Evolutionary conservation across 169 alveolate species (phyloP).

Genomic region (Amoebophrya sp.): DNA sequence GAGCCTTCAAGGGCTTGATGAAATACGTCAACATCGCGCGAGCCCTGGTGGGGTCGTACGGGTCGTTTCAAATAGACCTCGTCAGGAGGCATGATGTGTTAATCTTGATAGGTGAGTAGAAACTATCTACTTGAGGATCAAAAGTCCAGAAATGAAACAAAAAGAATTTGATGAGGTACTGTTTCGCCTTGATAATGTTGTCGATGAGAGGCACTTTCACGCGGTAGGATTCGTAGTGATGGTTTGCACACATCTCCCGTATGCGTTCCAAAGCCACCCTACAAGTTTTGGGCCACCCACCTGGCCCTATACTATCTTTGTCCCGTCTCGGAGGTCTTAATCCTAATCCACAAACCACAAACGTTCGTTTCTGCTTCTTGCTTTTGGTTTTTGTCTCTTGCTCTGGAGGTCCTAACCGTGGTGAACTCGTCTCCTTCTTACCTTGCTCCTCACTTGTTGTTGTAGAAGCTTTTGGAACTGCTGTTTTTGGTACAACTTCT

Average conservation of each 20-base stretch:
- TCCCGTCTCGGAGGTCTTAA: not conserved
- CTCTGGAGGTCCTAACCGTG: too few relatives aligned
- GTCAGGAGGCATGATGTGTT: too few relatives aligned
- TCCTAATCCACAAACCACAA: not conserved
- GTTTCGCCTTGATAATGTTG: not conserved
- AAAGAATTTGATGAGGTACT: too few relatives aligned
- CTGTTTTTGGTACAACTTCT: too few relatives aligned
- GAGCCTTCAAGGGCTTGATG: not conserved
- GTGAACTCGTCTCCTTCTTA: too few relatives aligned
- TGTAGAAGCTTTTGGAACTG: too few relatives aligned
- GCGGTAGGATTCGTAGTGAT: not conserved
- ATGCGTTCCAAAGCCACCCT: not conserved
- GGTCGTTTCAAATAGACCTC: too few relatives aligned
- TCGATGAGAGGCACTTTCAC: not conserved
- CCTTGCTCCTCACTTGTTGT: too few relatives aligned
- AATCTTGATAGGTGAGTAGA: too few relatives aligned
- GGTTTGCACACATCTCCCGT: not conserved
- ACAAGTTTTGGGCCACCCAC: slow-evolving; percentile 13
- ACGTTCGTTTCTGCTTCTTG: slow-evolving; percentile 9
- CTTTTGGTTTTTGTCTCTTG: not conserved
- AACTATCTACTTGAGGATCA: too few relatives aligned
- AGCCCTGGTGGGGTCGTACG: too few relatives aligned
- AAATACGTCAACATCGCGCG: not conserved
- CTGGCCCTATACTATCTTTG: not conserved
- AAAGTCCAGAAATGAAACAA: too few relatives aligned